phyloP scores from a whole-genome alignment of 148 eudicot genomes.

The Diospyros kaki region DNA sequence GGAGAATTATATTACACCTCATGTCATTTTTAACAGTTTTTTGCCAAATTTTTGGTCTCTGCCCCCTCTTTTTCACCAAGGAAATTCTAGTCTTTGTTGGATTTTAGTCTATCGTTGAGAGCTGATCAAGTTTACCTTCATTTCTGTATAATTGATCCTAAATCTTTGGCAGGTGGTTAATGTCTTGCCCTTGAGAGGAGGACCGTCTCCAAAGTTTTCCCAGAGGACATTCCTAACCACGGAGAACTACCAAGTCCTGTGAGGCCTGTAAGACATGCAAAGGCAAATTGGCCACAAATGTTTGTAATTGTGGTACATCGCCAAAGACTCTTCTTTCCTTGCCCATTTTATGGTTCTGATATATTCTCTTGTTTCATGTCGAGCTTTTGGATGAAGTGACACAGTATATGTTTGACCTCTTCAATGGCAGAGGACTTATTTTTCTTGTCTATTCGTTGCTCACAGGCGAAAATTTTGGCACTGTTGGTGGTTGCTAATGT shows the following conservation, averaged over 20 bases:
- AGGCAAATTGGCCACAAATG: not conserved
- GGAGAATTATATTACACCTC: too few species aligned
- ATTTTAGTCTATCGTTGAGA: not conserved
- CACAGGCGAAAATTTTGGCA: too few species aligned
- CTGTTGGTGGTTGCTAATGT: too few species aligned
- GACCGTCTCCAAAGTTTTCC: slow-evolving; percentile 68
- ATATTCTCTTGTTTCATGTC: too few species aligned
- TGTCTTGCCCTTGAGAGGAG: slow-evolving; percentile 73
- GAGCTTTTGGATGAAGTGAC: too few species aligned
- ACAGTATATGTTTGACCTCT: too few species aligned
- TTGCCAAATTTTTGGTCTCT: too few species aligned
- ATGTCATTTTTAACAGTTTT: too few species aligned
- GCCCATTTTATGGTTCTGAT: too few species aligned
- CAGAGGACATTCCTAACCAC: slow-evolving; percentile 64
- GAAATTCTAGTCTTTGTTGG: not conserved
- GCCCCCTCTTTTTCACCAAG: too few species aligned
- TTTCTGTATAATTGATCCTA: not conserved
- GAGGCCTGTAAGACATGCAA: slow-evolving; percentile 4
- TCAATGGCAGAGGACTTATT: too few species aligned
- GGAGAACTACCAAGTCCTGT: slow-evolving; percentile 83
- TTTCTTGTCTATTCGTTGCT: too few species aligned
- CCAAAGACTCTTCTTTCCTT: not conserved
- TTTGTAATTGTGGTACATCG: not conserved
- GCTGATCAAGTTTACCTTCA: not conserved
- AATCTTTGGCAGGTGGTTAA: slow-evolving; percentile 53